Percentiles rank a stretch among this genome's conserved stretches.
Evolutionary conservation across 257 asterid species (phyloP).

Genomic region (Dorcoceras hygrometricum): DNA sequence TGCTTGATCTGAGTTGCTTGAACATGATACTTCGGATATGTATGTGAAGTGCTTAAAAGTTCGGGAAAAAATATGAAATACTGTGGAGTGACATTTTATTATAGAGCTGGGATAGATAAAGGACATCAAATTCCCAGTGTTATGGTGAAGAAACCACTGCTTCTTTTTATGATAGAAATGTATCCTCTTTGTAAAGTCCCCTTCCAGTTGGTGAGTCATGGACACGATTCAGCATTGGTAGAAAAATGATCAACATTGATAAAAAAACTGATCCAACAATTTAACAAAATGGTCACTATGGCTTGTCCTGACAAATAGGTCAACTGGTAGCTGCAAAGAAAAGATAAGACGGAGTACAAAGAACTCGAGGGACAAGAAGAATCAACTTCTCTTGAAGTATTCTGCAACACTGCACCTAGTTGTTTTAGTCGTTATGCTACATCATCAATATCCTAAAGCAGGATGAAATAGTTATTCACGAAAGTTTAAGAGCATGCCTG

Average conservation of each 20-base stretch:
- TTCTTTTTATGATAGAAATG: background rate
- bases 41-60: background rate
- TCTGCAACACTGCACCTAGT: background rate
- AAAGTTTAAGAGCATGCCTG: background rate
- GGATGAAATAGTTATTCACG: conserved; percentile 4
- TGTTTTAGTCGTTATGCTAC: background rate
- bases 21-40: too few relatives aligned
- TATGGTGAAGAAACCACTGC: too few relatives aligned
- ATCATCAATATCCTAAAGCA: background rate
- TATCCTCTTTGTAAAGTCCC: background rate
- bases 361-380: background rate
- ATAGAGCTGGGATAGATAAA: background rate
- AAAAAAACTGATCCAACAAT: too few relatives aligned
- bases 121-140: background rate
- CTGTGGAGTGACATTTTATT: background rate
- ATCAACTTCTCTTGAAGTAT: background rate
- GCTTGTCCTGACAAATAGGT: too few relatives aligned
- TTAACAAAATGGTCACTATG: too few relatives aligned
- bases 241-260: too few relatives aligned
- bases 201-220: background rate
- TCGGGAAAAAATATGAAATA: background rate
- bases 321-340: too few relatives aligned
- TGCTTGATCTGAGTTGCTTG: too few relatives aligned
- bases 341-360: too few relatives aligned
- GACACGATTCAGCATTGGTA: too few relatives aligned